These are phyloP conservation scores for Alternaria gansuensis DNA, from an alignment of 2,329 filamentous ascomycete species.

Conservation along the genomic window DNA sequence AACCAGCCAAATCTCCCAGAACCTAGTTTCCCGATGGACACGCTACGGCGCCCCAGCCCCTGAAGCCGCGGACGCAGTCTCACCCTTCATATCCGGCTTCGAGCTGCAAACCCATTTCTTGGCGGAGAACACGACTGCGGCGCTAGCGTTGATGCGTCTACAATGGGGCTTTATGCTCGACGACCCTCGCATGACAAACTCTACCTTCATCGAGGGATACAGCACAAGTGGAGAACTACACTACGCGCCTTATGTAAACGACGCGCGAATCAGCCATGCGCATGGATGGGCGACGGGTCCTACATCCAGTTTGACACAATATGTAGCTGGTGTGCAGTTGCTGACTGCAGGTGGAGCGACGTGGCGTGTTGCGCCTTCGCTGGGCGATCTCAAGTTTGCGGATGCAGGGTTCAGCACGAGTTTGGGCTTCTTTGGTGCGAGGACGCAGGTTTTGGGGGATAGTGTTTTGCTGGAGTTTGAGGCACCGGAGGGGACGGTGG, in stretches of 20 bases:
- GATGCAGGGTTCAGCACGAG: constrained; percentile 53
- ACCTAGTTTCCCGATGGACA: constrained; percentile 52
- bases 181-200: constrained; percentile 63
- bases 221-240: constrained; percentile 57
- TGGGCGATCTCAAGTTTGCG: constrained; percentile 49
- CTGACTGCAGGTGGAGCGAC: constrained; percentile 48
- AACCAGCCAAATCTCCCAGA: constrained; percentile 43
- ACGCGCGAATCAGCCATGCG: constrained; percentile 59
- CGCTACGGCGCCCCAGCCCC: constrained; percentile 58
- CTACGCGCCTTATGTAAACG: constrained; percentile 61
- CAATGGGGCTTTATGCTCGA: constrained; percentile 67
- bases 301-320: constrained; percentile 55
- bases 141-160: constrained; percentile 56
- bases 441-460: constrained; percentile 30
- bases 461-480: constrained; percentile 40
- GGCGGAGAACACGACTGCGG: constrained; percentile 52
- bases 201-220: constrained; percentile 63
- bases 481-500: constrained; percentile 43
- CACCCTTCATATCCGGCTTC: constrained; percentile 60
- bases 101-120: constrained; percentile 59
- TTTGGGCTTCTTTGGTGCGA: constrained; percentile 51
- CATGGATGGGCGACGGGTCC: constrained; percentile 64
- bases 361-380: constrained; percentile 51
- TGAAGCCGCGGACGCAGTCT: constrained; percentile 59
- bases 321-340: constrained; percentile 55